Percentiles rank a stretch among this genome's conserved stretches.
These are phyloP conservation scores for Jacaranda copaia DNA, from an alignment of 257 asterid species.

Conservation along the genomic window DNA sequence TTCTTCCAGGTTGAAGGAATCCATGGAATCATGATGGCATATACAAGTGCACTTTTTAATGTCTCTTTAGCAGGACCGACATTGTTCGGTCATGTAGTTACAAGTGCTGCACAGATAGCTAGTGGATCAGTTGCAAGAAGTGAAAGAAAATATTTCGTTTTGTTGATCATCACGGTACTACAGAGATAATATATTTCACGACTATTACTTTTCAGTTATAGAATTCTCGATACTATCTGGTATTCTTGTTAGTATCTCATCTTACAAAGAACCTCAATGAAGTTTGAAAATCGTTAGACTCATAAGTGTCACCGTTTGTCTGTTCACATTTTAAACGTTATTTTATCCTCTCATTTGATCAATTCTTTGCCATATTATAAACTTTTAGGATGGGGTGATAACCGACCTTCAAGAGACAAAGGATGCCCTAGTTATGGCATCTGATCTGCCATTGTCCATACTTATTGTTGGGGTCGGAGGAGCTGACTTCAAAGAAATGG, in stretches of 20 bases:
- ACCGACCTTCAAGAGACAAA: conserved; percentile 98
- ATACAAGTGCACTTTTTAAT: conserved; percentile 84
- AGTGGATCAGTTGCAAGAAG: conserved; percentile 72
- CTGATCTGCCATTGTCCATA: conserved; percentile 95
- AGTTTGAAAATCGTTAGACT: conserved; percentile 11
- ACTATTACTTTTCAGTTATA: conserved; percentile 19
- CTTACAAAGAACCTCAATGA: background rate
- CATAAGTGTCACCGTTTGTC: conserved; percentile 1
- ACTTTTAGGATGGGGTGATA: conserved; percentile 91
- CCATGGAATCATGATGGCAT: conserved; percentile 85
- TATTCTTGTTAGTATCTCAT: conserved; percentile 21
- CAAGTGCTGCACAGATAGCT: conserved; percentile 86
- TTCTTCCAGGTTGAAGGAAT: conserved; percentile 86
- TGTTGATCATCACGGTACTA: conserved; percentile 91
- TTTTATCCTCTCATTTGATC: conserved; percentile 20
- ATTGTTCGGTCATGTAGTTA: conserved; percentile 88
- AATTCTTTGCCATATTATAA: background rate
- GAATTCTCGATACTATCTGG: conserved; percentile 13
- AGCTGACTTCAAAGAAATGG: conserved; percentile 98
- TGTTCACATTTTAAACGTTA: conserved; percentile 14
- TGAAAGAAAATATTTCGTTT: conserved; percentile 78
- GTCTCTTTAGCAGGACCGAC: conserved; percentile 99
- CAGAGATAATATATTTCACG: conserved; percentile 23
- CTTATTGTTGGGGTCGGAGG: conserved; percentile 99
- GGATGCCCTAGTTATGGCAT: conserved; percentile 91